Percentiles rank a stretch among this genome's conserved stretches.
phyloP scores from a whole-genome alignment of 345 rosid species.

The Geranium brycei region DNA sequence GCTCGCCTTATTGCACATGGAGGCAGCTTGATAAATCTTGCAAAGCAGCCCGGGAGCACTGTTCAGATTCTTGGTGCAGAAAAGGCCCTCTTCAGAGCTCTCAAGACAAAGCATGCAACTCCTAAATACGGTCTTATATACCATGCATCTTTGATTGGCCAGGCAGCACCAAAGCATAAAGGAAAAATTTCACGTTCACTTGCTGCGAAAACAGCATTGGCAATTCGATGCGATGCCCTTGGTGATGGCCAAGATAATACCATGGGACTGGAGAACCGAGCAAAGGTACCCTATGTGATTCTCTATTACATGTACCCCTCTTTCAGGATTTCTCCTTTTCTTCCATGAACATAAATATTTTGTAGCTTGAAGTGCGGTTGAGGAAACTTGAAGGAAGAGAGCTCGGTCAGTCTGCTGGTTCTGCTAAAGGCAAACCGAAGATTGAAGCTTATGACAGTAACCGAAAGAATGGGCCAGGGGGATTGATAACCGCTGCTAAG shows the following conservation, averaged over 20 bases:
- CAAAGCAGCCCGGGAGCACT: slow-evolving; percentile 92
- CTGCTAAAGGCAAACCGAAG: slow-evolving; percentile 85
- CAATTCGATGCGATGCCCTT: slow-evolving; percentile 58
- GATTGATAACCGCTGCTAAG: slow-evolving; percentile 72
- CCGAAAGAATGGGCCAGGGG: slow-evolving; percentile 58
- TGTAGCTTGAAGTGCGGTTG: slow-evolving; percentile 72
- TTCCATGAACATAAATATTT: slow-evolving; percentile 61
- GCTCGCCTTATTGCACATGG: slow-evolving; percentile 93
- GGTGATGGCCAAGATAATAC: slow-evolving; percentile 68
- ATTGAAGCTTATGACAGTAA: slow-evolving; percentile 78
- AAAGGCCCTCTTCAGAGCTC: background rate
- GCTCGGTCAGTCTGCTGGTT: slow-evolving; percentile 62
- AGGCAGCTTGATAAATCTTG: slow-evolving; percentile 79
- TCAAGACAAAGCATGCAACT: slow-evolving; percentile 39
- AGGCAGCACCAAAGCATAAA: slow-evolving; percentile 73
- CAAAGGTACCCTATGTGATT: slow-evolving; percentile 31
- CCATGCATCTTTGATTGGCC: slow-evolving; percentile 87
- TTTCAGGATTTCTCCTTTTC: slow-evolving; percentile 27
- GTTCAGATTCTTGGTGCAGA: background rate
- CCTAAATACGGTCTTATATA: slow-evolving; percentile 81
- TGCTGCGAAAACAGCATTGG: background rate
- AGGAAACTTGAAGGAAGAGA: slow-evolving; percentile 75
- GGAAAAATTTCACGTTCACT: slow-evolving; percentile 47
- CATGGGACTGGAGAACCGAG: slow-evolving; percentile 71
- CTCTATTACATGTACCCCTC: background rate